Conservation (phyloP, 192 early-diverging fungal species). For the Dispira simplex region DNA sequence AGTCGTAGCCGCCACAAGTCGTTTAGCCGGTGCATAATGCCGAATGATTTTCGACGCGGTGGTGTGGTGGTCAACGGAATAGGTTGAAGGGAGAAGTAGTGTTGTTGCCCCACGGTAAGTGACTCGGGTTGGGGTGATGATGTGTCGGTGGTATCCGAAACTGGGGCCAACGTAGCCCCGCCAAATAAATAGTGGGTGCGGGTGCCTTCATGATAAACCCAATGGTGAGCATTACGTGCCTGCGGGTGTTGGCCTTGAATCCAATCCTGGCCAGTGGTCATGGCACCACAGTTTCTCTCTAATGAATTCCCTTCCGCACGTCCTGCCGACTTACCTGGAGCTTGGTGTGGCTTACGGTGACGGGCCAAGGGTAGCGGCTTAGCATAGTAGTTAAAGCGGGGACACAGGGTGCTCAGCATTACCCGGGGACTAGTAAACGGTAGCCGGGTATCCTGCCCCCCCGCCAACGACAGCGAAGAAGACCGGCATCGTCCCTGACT, state of each 20-base stretch:
- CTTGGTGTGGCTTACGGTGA: too few relatives aligned
- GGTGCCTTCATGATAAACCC: slow-evolving; percentile 62
- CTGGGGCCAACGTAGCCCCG: slow-evolving; percentile 21
- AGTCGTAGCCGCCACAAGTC: slow-evolving; percentile 26
- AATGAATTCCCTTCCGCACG: too few relatives aligned
- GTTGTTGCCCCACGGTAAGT: not conserved
- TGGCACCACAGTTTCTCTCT: too few relatives aligned
- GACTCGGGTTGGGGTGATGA: not conserved
- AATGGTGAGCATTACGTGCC: slow-evolving; percentile 85
- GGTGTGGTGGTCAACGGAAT: not conserved
- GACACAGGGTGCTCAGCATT: too few relatives aligned
- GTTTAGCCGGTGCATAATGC: slow-evolving; percentile 24
- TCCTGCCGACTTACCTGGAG: too few relatives aligned
- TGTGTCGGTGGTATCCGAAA: not conserved
- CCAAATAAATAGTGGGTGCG: slow-evolving; percentile 84
- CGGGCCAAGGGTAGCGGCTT: too few relatives aligned
- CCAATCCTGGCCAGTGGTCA: too few relatives aligned
- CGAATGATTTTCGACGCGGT: not conserved
- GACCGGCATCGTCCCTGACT: not conserved
- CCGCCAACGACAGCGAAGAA: not conserved
- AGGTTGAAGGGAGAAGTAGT: not conserved
- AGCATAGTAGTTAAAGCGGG: too few relatives aligned
- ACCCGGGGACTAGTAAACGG: too few relatives aligned
- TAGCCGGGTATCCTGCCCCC: not conserved
- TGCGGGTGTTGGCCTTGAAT: slow-evolving; percentile 17